phyloP scores from a whole-genome alignment of 2,329 filamentous ascomycete species.

The Aspergillus texensis region DNA sequence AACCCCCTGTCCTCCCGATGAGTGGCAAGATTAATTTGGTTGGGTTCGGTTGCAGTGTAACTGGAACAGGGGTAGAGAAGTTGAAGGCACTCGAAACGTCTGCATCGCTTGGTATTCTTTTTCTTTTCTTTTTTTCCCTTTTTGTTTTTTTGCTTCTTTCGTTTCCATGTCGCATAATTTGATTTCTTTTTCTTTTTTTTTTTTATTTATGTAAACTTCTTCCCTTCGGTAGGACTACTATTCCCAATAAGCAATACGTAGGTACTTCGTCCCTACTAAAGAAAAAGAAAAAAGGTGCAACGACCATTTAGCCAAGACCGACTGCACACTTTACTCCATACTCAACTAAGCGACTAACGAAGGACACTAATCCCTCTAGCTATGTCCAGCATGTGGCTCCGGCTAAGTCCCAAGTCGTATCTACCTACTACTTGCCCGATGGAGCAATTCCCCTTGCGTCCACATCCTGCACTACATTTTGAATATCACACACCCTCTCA shows the following conservation, averaged over 20 bases:
- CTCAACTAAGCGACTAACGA: neutral
- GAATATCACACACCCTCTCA: neutral
- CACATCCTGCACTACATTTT: constrained; percentile 13
- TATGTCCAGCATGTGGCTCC: constrained; percentile 22
- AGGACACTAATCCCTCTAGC: constrained; percentile 8
- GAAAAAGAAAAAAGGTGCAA: neutral
- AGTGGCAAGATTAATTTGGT: constrained; percentile 7
- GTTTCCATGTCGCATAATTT: no score
- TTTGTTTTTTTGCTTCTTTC: neutral
- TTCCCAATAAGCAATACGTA: neutral
- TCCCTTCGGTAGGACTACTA: no score
- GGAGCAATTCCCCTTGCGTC: constrained; percentile 27
- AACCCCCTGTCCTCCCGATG: neutral
- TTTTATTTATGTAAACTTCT: neutral
- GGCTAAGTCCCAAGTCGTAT: neutral
- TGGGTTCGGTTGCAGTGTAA: constrained; percentile 2
- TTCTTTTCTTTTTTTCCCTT: neutral
- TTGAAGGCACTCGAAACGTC: constrained; percentile 5
- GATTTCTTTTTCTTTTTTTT: neutral
- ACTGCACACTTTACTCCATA: neutral
- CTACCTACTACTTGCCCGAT: constrained; percentile 7
- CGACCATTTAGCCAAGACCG: neutral
- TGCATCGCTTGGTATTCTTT: neutral
- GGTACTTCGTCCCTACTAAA: neutral
- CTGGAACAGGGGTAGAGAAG: constrained; percentile 16